A percentile compares a stretch with the other conserved stretches of the same genome.
Evolutionary conservation across 495 filamentous ascomycete genomes (phyloP).

Genomic region (Bathelium albidoporum): DNA sequence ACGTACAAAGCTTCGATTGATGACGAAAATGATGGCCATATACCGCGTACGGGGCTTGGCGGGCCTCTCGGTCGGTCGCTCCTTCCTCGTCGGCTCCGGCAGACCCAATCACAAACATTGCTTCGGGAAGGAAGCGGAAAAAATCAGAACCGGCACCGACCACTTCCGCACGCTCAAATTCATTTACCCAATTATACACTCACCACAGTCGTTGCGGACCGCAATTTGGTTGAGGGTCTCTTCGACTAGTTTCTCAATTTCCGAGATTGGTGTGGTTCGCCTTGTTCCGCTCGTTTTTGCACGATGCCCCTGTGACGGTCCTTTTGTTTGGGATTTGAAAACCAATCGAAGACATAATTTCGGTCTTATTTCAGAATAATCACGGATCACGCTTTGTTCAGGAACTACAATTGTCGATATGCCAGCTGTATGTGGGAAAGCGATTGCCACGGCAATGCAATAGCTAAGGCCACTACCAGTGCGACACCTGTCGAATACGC

Average conservation of each 20-base stretch:
- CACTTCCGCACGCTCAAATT: too few relatives aligned
- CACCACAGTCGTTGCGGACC: too few relatives aligned
- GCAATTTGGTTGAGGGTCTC: too few relatives aligned
- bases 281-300: too few relatives aligned
- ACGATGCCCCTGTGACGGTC: too few relatives aligned
- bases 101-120: not conserved
- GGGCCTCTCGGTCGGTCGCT: not conserved
- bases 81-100: not conserved
- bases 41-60: not conserved
- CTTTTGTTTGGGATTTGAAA: not conserved
- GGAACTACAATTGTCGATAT: not conserved
- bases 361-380: not conserved
- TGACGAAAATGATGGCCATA: not conserved
- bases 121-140: not conserved
- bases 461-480: not conserved
- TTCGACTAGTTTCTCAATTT: too few relatives aligned
- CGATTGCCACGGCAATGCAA: not conserved
- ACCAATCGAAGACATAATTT: not conserved
- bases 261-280: too few relatives aligned
- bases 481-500: constrained; percentile 3
- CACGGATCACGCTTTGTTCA: not conserved
- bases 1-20: not conserved
- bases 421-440: constrained; percentile 3
- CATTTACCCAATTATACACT: too few relatives aligned
- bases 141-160: too few relatives aligned